phyloP scores from a whole-genome alignment of 495 filamentous ascomycete species.

The Lasiosphaeria miniovina region DNA sequence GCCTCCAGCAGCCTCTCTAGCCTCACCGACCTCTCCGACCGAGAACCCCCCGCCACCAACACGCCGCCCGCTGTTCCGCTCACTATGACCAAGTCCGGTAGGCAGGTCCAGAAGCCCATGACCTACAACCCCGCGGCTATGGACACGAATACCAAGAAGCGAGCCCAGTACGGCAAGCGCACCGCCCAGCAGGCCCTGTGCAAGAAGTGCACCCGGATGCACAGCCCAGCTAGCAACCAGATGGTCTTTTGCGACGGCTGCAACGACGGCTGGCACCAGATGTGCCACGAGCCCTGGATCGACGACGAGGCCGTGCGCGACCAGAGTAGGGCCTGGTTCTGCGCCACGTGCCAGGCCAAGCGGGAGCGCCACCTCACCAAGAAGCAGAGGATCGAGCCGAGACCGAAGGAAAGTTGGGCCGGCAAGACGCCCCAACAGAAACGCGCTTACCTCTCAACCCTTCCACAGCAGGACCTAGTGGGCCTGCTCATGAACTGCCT shows the following conservation, averaged over 20 bases:
- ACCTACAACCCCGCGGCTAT: constrained; percentile 62
- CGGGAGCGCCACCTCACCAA: constrained; percentile 41
- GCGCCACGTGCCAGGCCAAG: constrained; percentile 59
- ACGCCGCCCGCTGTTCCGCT: constrained; percentile 40
- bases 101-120: constrained; percentile 71
- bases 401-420: constrained; percentile 42
- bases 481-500: constrained; percentile 27
- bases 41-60: not conserved
- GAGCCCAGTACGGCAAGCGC: constrained; percentile 45
- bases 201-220: constrained; percentile 72
- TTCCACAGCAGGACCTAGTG: constrained; percentile 36
- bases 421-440: constrained; percentile 36
- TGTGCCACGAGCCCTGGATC: constrained; percentile 84
- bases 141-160: constrained; percentile 36
- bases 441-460: constrained; percentile 38
- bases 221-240: constrained; percentile 71
- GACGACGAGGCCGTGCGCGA: constrained; percentile 62
- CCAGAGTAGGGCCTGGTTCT: constrained; percentile 71
- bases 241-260: constrained; percentile 97
- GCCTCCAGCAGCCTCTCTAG: constrained; percentile 14
- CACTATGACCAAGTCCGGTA: constrained; percentile 78
- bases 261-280: constrained; percentile 84
- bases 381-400: constrained; percentile 28
- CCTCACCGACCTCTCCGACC: constrained; percentile 17
- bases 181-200: constrained; percentile 58